These are phyloP conservation scores for Brassica carinata DNA, from an alignment of 345 rosid genomes.

Conservation along the genomic window DNA sequence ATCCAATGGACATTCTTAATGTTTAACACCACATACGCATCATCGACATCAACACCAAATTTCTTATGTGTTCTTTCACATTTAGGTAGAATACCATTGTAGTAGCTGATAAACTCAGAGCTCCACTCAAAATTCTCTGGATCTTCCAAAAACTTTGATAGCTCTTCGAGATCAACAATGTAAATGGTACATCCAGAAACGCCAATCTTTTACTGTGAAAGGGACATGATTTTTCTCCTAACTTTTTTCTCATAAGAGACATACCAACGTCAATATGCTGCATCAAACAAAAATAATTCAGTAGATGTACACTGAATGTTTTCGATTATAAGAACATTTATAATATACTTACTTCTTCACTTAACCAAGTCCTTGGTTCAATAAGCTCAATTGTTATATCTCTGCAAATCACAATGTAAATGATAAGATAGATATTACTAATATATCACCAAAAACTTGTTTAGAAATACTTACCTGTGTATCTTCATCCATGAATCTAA, in stretches of 20 bases:
- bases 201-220: background rate
- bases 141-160: background rate
- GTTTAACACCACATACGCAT: too few relatives aligned
- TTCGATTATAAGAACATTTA: background rate
- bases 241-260: background rate
- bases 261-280: background rate
- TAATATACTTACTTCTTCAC: background rate
- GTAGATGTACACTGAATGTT: background rate
- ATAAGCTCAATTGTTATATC: background rate
- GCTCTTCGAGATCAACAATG: background rate
- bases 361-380: background rate
- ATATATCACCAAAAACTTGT: background rate
- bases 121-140: background rate
- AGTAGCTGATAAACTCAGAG: background rate
- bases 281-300: background rate
- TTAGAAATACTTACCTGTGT: background rate
- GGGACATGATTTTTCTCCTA: background rate
- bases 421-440: background rate
- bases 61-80: background rate
- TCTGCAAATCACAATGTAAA: background rate
- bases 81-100: background rate
- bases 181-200: background rate
- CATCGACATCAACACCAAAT: background rate
- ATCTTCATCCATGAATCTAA: background rate
- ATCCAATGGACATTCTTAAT: background rate